Evolutionary conservation across 1,284 basidiomycete species (phyloP), one percentile per base, ranked within the genome.

Genomic region (Sporisorium scitamineum): DNA sequence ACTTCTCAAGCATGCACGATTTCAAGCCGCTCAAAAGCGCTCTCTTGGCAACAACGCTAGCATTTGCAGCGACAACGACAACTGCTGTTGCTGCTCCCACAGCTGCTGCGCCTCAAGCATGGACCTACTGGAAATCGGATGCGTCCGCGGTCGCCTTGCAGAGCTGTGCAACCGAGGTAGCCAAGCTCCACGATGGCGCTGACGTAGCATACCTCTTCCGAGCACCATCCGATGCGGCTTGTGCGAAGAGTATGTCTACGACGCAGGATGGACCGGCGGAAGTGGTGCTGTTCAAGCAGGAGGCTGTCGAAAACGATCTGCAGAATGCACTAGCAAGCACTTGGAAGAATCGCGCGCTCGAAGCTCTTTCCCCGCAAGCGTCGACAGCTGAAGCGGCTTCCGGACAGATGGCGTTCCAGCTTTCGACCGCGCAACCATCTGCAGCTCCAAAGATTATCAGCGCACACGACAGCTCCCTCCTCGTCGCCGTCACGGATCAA

Each of bases 241-340:
- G 60, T 18, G 47, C 39, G 0, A 32, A 22, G n/a, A 29, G 14
- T 7, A 8, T 45, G 41, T 18, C 14, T 20, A 18, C 10, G 26
- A 5, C 26, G n/a, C 29, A 55, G 24, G 10, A 14, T 14, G 62
- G 52, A 2, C 52, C 37, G 10, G 45, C 22, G 24, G 58, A 70
- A 26, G 62, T 61, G 29, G 68, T 70, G 24, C 27, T 70, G 24
- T 65, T 70, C 47, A 70, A 64, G 54, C 61, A 29, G 13, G 68
- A 64, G 37, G 47, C 58, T 11, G n/a, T 67, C 29, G 13, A 47
- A 11, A 11, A 27, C 9, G 41, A 34, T 51, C 22, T 16, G 16
- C 14, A 2, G 42, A 7, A 1, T 9, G 52, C 18, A 6, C n/a
- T 5, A 53, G 31, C 53, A 39, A n/a, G 13, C 41, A 54, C 8